phyloP scores from a whole-genome alignment of 805 yeast genomes.

The Candida nonsorbophila region DNA sequence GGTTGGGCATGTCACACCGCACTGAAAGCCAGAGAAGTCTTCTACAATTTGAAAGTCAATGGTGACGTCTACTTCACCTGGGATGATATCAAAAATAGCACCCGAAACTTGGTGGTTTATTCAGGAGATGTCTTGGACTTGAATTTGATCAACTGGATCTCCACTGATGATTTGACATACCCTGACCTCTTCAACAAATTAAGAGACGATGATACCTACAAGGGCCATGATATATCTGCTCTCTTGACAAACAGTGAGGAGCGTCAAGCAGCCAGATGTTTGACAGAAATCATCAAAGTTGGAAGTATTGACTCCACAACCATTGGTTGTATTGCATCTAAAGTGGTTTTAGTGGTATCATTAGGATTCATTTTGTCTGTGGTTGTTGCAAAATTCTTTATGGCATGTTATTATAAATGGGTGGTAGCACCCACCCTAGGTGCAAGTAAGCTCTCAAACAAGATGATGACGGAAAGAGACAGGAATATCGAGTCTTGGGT shows the following conservation, averaged over 20 bases:
- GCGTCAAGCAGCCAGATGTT: constrained; percentile 71
- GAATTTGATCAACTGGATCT: constrained; percentile 70
- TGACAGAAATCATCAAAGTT: constrained; percentile 79
- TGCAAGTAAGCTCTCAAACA: constrained; percentile 55
- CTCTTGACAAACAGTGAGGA: constrained; percentile 62
- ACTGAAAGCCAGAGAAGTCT: constrained; percentile 59
- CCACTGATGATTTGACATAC: constrained; percentile 59
- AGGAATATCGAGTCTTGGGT: constrained; percentile 83
- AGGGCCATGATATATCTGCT: constrained; percentile 79
- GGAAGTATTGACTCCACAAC: constrained; percentile 87
- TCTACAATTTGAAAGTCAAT: constrained; percentile 49
- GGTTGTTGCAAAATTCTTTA: constrained; percentile 67
- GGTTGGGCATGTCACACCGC: constrained; percentile 95
- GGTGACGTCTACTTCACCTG: constrained; percentile 87
- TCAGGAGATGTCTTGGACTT: constrained; percentile 87
- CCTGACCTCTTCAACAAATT: constrained; percentile 69
- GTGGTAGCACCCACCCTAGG: constrained; percentile 70
- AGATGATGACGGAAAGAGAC: constrained; percentile 57
- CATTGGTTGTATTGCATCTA: constrained; percentile 90
- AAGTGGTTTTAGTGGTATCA: constrained; percentile 74
- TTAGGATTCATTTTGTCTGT: constrained; percentile 80
- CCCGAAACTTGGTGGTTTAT: constrained; percentile 79
- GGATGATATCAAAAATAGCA: constrained; percentile 70
- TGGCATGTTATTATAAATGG: constrained; percentile 92
- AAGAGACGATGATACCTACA: constrained; percentile 45